Evolutionary conservation across 2,329 filamentous ascomycete genomes (phyloP).

Genomic region (Paraphoma chrysanthemicola): DNA sequence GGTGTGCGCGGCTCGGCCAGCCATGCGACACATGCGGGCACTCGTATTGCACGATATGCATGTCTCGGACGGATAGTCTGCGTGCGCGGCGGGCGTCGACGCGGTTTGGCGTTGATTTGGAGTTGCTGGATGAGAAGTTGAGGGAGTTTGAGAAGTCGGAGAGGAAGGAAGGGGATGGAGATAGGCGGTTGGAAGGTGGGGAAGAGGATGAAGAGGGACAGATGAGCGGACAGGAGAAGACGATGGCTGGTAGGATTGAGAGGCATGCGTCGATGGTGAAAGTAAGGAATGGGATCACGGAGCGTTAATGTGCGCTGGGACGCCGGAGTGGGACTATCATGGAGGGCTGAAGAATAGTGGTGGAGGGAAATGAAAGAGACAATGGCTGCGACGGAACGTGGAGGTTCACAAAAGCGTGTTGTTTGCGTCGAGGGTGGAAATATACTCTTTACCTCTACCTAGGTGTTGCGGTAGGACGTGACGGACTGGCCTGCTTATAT

Average conservation of each 20-base stretch:
- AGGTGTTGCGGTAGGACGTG: background rate
- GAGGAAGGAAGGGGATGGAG: background rate
- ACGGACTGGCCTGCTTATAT: conserved; percentile 9
- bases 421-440: too few species aligned
- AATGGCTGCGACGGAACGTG: too few species aligned
- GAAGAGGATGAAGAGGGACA: background rate
- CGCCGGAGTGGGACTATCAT: background rate
- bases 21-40: background rate
- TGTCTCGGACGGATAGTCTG: background rate
- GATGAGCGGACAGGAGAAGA: background rate
- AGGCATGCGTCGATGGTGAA: background rate
- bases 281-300: background rate
- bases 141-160: background rate
- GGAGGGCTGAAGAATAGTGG: background rate
- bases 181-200: background rate
- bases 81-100: background rate
- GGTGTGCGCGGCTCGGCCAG: background rate
- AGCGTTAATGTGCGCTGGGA: background rate
- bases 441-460: background rate
- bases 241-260: background rate
- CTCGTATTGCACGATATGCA: background rate
- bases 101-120: background rate
- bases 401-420: too few species aligned
- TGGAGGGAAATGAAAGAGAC: background rate
- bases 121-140: background rate